Evolutionary conservation across 148 eudicot species (phyloP).

Genomic region (Amaranthus cruentus): DNA sequence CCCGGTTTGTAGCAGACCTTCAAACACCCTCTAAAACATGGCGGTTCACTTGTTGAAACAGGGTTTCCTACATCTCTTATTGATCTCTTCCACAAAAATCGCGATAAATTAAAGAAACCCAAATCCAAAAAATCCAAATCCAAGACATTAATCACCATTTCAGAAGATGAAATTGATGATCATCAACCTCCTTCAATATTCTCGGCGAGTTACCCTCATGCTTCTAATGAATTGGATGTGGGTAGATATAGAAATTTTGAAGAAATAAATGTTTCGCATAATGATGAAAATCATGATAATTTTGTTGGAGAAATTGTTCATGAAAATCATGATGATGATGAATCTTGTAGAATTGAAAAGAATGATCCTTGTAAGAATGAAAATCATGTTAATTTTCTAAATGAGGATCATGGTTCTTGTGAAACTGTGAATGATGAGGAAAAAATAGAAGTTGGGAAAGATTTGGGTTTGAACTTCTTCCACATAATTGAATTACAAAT

Average conservation of each 20-base stretch:
- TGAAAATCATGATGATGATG: background rate
- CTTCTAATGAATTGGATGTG: slow-evolving; percentile 9
- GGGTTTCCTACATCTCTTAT: slow-evolving; percentile 46
- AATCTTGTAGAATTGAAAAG: slow-evolving; percentile 5
- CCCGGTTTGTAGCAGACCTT: slow-evolving; percentile 37
- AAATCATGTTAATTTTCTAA: background rate
- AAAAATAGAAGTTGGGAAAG: background rate
- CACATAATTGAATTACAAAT: no score
- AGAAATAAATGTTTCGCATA: slow-evolving; percentile 1
- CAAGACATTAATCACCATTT: background rate
- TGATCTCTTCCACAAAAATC: slow-evolving; percentile 39
- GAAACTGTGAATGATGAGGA: background rate
- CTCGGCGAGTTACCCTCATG: slow-evolving; percentile 5
- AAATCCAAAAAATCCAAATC: slow-evolving; percentile 30
- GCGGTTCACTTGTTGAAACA: slow-evolving; percentile 37
- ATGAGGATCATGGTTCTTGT: background rate
- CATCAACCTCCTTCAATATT: background rate
- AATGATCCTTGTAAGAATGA: background rate
- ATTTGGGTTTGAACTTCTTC: background rate
- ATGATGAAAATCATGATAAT: background rate
- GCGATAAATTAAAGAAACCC: slow-evolving; percentile 31
- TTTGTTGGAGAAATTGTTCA: background rate
- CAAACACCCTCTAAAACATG: slow-evolving; percentile 31
- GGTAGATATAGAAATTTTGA: slow-evolving; percentile 7
- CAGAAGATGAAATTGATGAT: background rate